A percentile compares a stretch with the other conserved stretches of the same genome.
These are phyloP conservation scores for Trifolium repens DNA, from an alignment of 306 rosid genomes.

Conservation along the genomic window DNA sequence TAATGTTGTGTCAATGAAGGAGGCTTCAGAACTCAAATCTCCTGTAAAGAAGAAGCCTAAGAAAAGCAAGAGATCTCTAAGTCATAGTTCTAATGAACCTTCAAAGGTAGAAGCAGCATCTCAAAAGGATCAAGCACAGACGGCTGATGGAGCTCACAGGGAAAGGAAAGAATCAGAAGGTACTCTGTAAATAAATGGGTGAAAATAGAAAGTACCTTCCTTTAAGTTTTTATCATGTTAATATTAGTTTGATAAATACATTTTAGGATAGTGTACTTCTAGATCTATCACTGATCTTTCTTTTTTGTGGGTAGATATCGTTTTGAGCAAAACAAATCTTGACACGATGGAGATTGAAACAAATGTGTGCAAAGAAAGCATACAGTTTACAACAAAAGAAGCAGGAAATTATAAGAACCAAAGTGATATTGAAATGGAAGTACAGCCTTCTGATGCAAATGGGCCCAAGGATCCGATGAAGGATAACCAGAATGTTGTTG, in stretches of 20 bases:
- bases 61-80: conserved; percentile 42
- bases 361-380: conserved; percentile 46
- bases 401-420: conserved; percentile 35
- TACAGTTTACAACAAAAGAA: conserved; percentile 37
- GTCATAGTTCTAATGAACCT: conserved; percentile 38
- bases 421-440: conserved; percentile 31
- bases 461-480: conserved; percentile 43
- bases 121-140: conserved; percentile 40
- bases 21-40: conserved; percentile 47
- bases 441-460: conserved; percentile 34
- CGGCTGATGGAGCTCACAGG: conserved; percentile 25
- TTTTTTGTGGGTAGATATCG: conserved; percentile 38
- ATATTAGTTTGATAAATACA: conserved; percentile 33
- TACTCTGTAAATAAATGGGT: conserved; percentile 35
- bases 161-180: conserved; percentile 37
- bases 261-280: conserved; percentile 3
- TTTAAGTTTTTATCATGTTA: conserved; percentile 37
- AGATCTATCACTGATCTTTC: conserved; percentile 36
- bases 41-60: conserved; percentile 44
- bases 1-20: conserved; percentile 40
- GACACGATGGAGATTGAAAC: conserved; percentile 43
- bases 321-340: conserved; percentile 35
- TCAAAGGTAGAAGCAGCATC: conserved; percentile 41
- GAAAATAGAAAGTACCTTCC: conserved; percentile 33
- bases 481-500: conserved; percentile 39